Evolutionary conservation across 148 eudicot species (phyloP), one percentile per base, ranked within the genome.

Genomic region (Fallopia convolvulus): DNA sequence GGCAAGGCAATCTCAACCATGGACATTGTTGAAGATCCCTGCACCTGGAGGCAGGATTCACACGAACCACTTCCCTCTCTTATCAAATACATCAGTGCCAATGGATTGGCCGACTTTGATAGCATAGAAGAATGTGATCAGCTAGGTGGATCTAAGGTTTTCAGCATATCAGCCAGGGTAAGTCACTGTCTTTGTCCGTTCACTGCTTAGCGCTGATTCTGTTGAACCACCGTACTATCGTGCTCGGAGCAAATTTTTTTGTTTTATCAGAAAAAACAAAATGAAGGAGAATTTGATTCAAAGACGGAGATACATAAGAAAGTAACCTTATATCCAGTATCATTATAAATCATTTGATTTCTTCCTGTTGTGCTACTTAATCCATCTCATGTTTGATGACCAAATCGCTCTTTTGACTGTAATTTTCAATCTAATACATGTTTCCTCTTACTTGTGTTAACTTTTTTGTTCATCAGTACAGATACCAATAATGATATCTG

Each of bases 91-190:
- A 71, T 71, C 14, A 71, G 33, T 73, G 75, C 17, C 52, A 20
- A 48, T 10, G 75, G 55, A 20, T 20, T 73, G 50, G 18, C 75
- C 20, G 52, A 73, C 9, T 73, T 73, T 73, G 75, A 44, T 44
- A 20, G 32, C 18, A 46, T 46, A 3, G 53, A 73, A 42, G 75
- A 17, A 21, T n/a, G 8, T 10, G 33, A 44, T 20, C 52, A 26
- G 12, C 36, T 42, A 4, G 8, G 7, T 8, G 53, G n/a, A 17
- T 46, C 72, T 36, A 68, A 68, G 15, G 42, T 68, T 39, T 68
- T 68, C 72, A 68, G 72, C 7, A 5, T 48, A 42, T 73, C 75
- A 73, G 75, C 75, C n/a, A 73, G 75, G 52, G 75, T 73, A 10
- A 73, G 75, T 73, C 39, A 46, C 55, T 48, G 5, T 41, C 75